Conservation (phyloP, 164 flowering plant species). For the Sedum album region DNA sequence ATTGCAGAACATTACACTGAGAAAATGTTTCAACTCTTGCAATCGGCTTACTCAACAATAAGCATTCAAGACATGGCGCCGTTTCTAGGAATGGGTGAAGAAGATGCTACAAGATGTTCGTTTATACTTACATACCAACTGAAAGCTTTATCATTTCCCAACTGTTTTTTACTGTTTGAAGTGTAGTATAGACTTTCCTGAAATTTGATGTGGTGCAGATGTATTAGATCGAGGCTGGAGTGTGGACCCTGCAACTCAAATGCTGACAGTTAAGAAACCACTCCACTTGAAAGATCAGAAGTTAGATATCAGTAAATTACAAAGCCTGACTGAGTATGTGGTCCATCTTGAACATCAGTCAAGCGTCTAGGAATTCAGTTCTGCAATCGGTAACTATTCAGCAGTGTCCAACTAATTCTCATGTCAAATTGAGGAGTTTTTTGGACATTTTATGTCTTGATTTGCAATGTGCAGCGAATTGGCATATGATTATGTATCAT, state of each 20-base stretch:
- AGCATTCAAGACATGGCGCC: conserved; percentile 66
- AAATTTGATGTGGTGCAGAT: conserved; percentile 48
- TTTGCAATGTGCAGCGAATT: too few species aligned
- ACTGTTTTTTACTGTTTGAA: conserved; percentile 37
- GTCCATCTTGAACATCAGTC: conserved; percentile 80
- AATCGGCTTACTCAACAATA: conserved; percentile 87
- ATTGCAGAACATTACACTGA: conserved; percentile 62
- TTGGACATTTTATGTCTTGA: too few species aligned
- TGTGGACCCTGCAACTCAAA: conserved; percentile 48
- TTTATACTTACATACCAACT: conserved; percentile 10
- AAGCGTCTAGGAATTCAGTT: neutral
- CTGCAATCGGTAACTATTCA: neutral
- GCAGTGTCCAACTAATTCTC: too few species aligned
- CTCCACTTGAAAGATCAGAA: conserved; percentile 60
- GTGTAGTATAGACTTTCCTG: conserved; percentile 25
- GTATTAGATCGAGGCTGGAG: conserved; percentile 69
- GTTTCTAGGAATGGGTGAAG: conserved; percentile 82
- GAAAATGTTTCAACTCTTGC: conserved; percentile 69
- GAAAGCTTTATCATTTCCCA: too few species aligned
- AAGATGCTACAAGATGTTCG: conserved; percentile 73
- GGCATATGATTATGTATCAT: too few species aligned
- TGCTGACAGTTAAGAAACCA: conserved; percentile 82
- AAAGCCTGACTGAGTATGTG: conserved; percentile 80
- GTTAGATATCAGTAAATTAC: conserved; percentile 63
- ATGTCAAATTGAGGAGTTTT: too few species aligned